phyloP scores from a whole-genome alignment of 768 basidiomycete genomes.

The Inosperma sp. region DNA sequence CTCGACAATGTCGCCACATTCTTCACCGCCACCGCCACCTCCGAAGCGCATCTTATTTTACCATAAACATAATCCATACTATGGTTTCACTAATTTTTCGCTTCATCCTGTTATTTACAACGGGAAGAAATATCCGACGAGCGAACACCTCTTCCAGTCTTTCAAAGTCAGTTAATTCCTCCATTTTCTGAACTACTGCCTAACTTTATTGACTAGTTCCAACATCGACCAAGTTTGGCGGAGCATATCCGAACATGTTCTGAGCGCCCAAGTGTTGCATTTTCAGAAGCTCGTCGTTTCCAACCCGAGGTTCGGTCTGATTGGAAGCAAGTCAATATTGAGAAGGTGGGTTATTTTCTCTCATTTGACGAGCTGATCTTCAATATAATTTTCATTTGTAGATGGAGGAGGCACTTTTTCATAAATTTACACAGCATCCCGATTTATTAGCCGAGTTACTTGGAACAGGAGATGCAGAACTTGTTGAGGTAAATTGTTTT shows the following conservation, averaged over 20 bases:
- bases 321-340: conserved; percentile 67
- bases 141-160: conserved; percentile 75
- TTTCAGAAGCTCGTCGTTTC: conserved; percentile 63
- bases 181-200: background rate
- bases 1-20: background rate
- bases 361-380: background rate
- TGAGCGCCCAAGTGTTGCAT: conserved; percentile 57
- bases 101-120: conserved; percentile 57
- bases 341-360: conserved; percentile 40
- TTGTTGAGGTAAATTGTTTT: conserved; percentile 54
- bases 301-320: conserved; percentile 58
- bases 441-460: conserved; percentile 57
- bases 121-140: conserved; percentile 65
- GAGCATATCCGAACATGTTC: conserved; percentile 66
- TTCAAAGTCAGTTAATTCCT: conserved; percentile 47
- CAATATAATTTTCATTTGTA: conserved; percentile 21
- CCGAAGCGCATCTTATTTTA: conserved; percentile 53
- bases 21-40: conserved; percentile 20
- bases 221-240: conserved; percentile 56
- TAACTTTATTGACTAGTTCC: conserved; percentile 41
- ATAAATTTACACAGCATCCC: conserved; percentile 68
- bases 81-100: conserved; percentile 74
- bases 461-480: conserved; percentile 58
- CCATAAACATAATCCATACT: conserved; percentile 57
- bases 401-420: conserved; percentile 64